These are phyloP conservation scores for Vickermania ingenoplastis DNA, from an alignment of 208 protist genomes.

Conservation along the genomic window DNA sequence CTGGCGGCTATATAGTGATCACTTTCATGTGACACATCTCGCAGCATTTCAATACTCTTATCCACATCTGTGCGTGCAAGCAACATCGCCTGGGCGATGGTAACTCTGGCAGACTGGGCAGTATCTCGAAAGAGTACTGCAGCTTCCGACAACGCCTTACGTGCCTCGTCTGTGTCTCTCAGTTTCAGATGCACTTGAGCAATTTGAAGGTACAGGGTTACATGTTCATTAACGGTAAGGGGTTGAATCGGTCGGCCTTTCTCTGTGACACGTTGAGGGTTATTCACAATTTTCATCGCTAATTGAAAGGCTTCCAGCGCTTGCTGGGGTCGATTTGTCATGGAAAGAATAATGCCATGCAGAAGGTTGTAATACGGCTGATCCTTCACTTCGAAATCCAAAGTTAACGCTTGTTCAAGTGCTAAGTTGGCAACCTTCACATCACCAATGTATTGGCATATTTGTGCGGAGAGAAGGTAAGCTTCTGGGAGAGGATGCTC, in stretches of 20 bases:
- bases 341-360: constrained; percentile 67
- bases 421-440: constrained; percentile 59
- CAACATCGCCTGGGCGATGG: constrained; percentile 82
- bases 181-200: constrained; percentile 68
- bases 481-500: constrained; percentile 73
- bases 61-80: constrained; percentile 75
- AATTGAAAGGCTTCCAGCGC: constrained; percentile 62
- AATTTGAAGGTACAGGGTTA: constrained; percentile 82
- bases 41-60: constrained; percentile 69
- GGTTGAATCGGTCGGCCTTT: constrained; percentile 42
- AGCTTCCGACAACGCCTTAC: constrained; percentile 49
- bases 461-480: constrained; percentile 86
- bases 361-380: constrained; percentile 89
- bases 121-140: constrained; percentile 50
- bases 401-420: constrained; percentile 86
- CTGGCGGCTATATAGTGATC: constrained; percentile 75
- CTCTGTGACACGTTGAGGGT: constrained; percentile 10
- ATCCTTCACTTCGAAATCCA: constrained; percentile 91
- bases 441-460: constrained; percentile 81
- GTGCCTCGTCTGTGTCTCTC: constrained; percentile 71
- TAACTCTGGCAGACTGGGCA: constrained; percentile 56
- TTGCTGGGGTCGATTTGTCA: constrained; percentile 50
- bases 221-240: constrained; percentile 75
- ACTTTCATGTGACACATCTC: constrained; percentile 53
- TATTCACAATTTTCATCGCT: constrained; percentile 21